Evolutionary conservation across 2,329 filamentous ascomycete genomes (phyloP).

Genomic region (Botrytis cinerea): DNA sequence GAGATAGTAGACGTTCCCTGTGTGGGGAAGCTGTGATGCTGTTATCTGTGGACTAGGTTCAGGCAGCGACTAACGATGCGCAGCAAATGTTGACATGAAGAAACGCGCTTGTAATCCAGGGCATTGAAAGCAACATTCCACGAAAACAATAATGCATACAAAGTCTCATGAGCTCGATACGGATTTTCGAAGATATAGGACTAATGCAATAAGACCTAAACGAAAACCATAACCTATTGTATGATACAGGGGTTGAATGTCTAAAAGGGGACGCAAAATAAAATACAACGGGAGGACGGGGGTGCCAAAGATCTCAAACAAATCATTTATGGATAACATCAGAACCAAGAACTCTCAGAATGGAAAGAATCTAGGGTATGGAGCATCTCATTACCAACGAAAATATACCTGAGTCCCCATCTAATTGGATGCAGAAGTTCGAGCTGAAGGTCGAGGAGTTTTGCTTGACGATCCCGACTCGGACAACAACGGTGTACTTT

Average conservation of each 20-base stretch:
- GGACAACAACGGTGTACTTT: conserved; percentile 23
- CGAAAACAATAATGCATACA: neutral
- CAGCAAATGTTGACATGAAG: neutral
- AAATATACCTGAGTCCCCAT: neutral
- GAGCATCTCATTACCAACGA: neutral
- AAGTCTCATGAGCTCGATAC: neutral
- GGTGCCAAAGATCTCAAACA: neutral
- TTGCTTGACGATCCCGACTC: conserved; percentile 19
- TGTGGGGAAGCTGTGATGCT: neutral
- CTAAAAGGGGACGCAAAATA: neutral
- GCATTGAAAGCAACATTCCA: neutral
- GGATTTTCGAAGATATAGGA: neutral
- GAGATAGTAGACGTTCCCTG: neutral
- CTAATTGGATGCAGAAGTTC: conserved; percentile 15
- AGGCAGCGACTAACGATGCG: neutral
- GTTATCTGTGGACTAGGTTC: neutral
- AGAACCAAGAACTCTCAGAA: neutral
- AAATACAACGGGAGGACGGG: neutral
- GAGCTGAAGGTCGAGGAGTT: neutral
- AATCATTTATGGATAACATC: neutral
- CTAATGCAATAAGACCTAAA: neutral
- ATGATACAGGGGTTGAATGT: neutral
- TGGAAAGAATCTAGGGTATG: neutral
- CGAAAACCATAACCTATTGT: neutral
- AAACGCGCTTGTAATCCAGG: neutral